Percentiles rank a stretch among this genome's conserved stretches.
Conservation (phyloP, 768 basidiomycete genomes). For the Tylopilus subfusipes region DNA sequence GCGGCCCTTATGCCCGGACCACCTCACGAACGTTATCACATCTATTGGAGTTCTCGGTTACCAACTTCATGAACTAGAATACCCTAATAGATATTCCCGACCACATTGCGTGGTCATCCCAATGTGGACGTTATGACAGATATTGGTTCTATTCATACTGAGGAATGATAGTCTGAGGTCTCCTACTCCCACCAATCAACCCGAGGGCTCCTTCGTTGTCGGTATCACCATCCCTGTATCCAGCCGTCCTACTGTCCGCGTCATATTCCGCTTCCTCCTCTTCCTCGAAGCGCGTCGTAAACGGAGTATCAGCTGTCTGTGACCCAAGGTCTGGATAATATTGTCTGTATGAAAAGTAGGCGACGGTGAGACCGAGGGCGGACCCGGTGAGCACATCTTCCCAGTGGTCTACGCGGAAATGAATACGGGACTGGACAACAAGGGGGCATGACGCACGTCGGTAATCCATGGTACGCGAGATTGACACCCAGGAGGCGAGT, state of each 20-base stretch:
- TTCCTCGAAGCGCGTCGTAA: conserved; percentile 59
- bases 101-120: not conserved
- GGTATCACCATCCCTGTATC: conserved; percentile 11
- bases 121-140: not conserved
- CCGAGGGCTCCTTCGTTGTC: conserved; percentile 17
- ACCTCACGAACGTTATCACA: not conserved
- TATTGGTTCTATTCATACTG: not conserved
- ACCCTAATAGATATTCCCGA: not conserved
- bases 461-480: conserved; percentile 91
- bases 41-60: not conserved
- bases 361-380: conserved; percentile 63
- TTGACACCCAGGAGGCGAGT: conserved; percentile 68
- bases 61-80: not conserved
- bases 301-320: conserved; percentile 58
- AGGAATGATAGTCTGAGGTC: not conserved
- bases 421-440: not conserved
- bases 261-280: not conserved
- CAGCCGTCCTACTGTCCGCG: not conserved
- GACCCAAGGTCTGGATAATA: conserved; percentile 70
- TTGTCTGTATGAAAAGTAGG: conserved; percentile 77
- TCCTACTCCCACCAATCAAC: conserved; percentile 18
- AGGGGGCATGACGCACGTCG: conserved; percentile 54
- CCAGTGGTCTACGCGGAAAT: conserved; percentile 68
- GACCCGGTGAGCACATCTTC: conserved; percentile 83
- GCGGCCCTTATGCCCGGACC: not conserved